phyloP scores from a whole-genome alignment of 768 basidiomycete species.

The Tricholoma hemisulphureum region DNA sequence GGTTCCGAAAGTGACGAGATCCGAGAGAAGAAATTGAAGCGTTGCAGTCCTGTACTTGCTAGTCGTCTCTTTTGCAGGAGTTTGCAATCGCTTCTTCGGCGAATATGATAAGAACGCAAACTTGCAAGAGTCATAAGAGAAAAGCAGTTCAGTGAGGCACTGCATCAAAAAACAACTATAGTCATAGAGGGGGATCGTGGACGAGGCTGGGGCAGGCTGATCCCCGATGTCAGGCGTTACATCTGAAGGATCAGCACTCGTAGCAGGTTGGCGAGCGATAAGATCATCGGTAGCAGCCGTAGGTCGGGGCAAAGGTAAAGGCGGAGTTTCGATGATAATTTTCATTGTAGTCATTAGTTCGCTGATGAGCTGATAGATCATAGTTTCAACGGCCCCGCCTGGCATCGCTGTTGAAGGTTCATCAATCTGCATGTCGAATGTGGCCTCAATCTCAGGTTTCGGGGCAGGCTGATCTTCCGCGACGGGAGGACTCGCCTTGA shows the following conservation, averaged over 20 bases:
- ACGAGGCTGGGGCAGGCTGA: background rate
- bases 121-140: constrained; percentile 93
- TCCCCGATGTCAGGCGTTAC: constrained; percentile 2
- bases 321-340: constrained; percentile 34
- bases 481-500: constrained; percentile 41
- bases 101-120: constrained; percentile 79
- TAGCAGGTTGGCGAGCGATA: background rate
- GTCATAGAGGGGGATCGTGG: constrained; percentile 32
- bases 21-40: constrained; percentile 77
- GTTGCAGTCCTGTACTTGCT: constrained; percentile 63
- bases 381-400: constrained; percentile 52
- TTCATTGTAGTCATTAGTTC: constrained; percentile 69
- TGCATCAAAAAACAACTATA: constrained; percentile 88
- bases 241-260: background rate
- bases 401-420: constrained; percentile 16
- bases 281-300: background rate
- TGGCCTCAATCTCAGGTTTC: constrained; percentile 23
- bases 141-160: constrained; percentile 85
- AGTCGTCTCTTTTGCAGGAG: constrained; percentile 61
- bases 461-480: constrained; percentile 21
- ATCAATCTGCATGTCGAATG: constrained; percentile 63
- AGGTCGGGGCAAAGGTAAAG: constrained; percentile 6
- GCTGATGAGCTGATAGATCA: constrained; percentile 67
- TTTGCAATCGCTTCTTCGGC: constrained; percentile 59
- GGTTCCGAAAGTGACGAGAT: constrained; percentile 76